These are phyloP conservation scores for Cucurbita argyrosperma DNA, from an alignment of 306 rosid genomes.

Conservation along the genomic window DNA sequence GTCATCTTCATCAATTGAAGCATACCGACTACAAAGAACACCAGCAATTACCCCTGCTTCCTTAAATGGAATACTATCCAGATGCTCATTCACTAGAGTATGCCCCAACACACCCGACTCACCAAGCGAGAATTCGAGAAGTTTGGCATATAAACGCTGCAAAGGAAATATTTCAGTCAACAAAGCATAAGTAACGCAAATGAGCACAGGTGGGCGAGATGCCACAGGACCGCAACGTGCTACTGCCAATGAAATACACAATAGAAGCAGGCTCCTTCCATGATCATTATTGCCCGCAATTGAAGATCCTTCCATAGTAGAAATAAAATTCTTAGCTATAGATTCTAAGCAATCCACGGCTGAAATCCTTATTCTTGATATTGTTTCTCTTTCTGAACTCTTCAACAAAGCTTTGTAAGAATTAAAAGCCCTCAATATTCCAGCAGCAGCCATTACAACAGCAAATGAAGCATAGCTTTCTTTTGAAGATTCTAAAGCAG, in stretches of 20 bases:
- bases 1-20: constrained; percentile 43
- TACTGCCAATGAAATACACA: constrained; percentile 53
- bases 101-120: constrained; percentile 19
- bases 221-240: constrained; percentile 49
- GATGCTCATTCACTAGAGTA: constrained; percentile 44
- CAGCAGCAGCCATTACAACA: constrained; percentile 67
- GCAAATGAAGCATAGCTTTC: constrained; percentile 37
- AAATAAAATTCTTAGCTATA: constrained; percentile 31
- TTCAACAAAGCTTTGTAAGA: constrained; percentile 10
- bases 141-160: constrained; percentile 28
- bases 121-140: constrained; percentile 15
- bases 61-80: constrained; percentile 45
- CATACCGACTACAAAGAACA: constrained; percentile 63
- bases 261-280: constrained; percentile 32
- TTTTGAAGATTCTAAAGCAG: constrained; percentile 28
- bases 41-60: constrained; percentile 69
- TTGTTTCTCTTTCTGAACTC: constrained; percentile 22
- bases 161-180: constrained; percentile 61
- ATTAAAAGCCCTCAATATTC: constrained; percentile 44
- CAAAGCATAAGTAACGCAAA: constrained; percentile 53
- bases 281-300: constrained; percentile 14
- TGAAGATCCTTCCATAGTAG: constrained; percentile 12
- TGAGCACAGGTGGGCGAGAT: constrained; percentile 35
- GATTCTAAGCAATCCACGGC: constrained; percentile 40
- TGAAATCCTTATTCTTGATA: constrained; percentile 26